Evolutionary conservation across 2,329 filamentous ascomycete species (phyloP), one percentile per base, ranked within the genome.

Genomic region (Emmonsiellopsis sp.): DNA sequence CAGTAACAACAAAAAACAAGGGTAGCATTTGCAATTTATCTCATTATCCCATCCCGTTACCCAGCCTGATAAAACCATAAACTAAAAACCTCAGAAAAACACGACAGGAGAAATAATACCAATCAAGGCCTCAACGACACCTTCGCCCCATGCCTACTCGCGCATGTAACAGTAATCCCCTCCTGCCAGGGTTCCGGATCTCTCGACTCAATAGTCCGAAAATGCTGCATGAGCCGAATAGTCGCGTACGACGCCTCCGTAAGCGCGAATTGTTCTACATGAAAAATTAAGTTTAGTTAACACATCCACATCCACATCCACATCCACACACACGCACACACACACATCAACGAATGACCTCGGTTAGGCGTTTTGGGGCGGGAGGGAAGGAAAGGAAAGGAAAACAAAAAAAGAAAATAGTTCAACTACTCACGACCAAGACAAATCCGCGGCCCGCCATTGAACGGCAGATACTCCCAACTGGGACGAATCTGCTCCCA

Each of bases 381-480:
- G 11, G 6, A 32, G 3, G 2, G 17, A 14, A 9, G 40, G 3
- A n/a, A 48, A 39, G n/a, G 27, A 40, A 43, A 40, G 40, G 21
- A 21, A 43, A 13, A 14, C 13, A 50, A 34, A 49, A 27, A 31
- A 11, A 37, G 6, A n/a, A 34, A 33, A 34, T 27, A 27, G 21
- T 27, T 27, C 3, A 17, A 17, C 17, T 17, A 54, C 55, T 48
- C 54, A 56, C 55, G 79, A 1, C 78, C 79, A 39, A 82, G 77
- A 56, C 79, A 82, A 46, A 79, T 77, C 14, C 76, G 64, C 3
- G 77, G 76, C 0, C 76, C 77, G 1, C 76, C 76, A 51, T 78
- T 77, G 53, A 80, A 80, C 0, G 77, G 77, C 42, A 78, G 72
- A 55, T 76, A 80, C 17, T 75, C 71, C 75, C 77, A 79, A 57